Base-by-base conservation (phyloP, 2,329 filamentous ascomycete genomes). In the Geosmithia putterillii region DNA sequence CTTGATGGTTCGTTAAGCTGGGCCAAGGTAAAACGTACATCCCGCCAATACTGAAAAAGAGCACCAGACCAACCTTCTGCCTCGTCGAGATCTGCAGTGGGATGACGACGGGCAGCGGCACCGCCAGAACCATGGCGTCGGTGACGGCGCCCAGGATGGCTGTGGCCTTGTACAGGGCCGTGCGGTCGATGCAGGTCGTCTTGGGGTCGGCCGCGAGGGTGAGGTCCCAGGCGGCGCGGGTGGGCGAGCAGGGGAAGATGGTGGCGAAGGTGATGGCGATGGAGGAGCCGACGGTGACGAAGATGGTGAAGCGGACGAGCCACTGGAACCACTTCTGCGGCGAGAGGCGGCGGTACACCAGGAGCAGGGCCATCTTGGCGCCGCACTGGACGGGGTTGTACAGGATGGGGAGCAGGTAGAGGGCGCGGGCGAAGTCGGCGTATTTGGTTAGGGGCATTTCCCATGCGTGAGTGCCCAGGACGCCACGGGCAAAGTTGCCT, bases 311-410 rank as follows among this genome's bases (percentile, higher is more conserved):
- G 48, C 56, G 62, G 5, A 59, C 53, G 0, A 52, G 49, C 3
- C 51, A 43, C 7, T 57, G 58, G 42, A 63, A 64, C 50, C 56
- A 55, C 19, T 37, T 50, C 17, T 58, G 57, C 0, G 62, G 61
- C 1, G 60, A 61, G 2, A 67, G 50, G 10, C 55, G 55, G 14
- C 59, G 51, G 42, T 65, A 66, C 38, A 67, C 62, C 4, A 61
- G 51, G 4, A 65, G 54, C 3, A 67, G 57, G 0, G 62, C 57
- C 3, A 65, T 20, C 40, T 66, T 67, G 12, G 60, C 57, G 17
- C 57, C 55, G 25, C 57, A 57, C 17, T 59, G 45, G n/a, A 60
- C 20, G 36, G 23, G 36, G n/a, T 18, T 54, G 42, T 62, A 65
- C 22, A 64, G 47, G 15, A 51, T 51, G 1, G 53, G 47, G 0